Percentiles rank a stretch among this genome's conserved stretches.
phyloP scores from a whole-genome alignment of 1,139 yeast genomes.

The Oligophagozyma castellii region DNA sequence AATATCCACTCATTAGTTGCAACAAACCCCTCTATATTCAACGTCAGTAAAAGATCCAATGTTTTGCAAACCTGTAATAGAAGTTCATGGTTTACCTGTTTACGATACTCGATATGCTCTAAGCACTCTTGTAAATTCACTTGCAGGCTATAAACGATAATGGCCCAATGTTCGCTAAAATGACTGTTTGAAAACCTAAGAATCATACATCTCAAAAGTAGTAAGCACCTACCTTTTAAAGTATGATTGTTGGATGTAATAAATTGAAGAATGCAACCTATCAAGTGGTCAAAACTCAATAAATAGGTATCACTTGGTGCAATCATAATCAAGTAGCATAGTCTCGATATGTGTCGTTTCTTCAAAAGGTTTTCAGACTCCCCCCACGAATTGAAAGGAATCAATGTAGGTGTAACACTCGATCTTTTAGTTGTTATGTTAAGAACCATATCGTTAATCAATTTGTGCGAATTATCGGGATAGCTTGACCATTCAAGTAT shows the following conservation, averaged over 20 bases:
- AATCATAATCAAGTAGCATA: constrained; percentile 48
- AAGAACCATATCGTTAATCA: constrained; percentile 16
- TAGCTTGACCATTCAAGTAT: constrained; percentile 22
- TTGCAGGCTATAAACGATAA: constrained; percentile 48
- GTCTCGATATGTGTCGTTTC: constrained; percentile 19
- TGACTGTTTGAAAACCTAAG: constrained; percentile 51
- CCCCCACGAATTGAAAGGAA: constrained; percentile 21
- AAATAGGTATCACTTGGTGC: constrained; percentile 48
- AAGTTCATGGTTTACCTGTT: constrained; percentile 30
- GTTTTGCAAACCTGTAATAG: constrained; percentile 57
- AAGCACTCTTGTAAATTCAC: constrained; percentile 34
- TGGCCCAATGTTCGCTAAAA: constrained; percentile 57
- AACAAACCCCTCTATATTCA: constrained; percentile 69
- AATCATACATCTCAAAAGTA: constrained; percentile 49
- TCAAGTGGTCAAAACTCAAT: constrained; percentile 19
- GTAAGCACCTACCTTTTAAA: constrained; percentile 23
- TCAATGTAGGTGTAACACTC: constrained; percentile 18
- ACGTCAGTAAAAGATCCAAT: constrained; percentile 54
- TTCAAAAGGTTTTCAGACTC: constrained; percentile 19
- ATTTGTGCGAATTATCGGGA: constrained; percentile 33
- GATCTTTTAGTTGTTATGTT: constrained; percentile 16
- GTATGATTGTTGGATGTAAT: constrained; percentile 14
- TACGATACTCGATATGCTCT: constrained; percentile 26
- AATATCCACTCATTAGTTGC: constrained; percentile 71
- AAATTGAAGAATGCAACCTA: constrained; percentile 16